Conservation (phyloP, 805 yeast species). For the Candida hispaniensis region DNA sequence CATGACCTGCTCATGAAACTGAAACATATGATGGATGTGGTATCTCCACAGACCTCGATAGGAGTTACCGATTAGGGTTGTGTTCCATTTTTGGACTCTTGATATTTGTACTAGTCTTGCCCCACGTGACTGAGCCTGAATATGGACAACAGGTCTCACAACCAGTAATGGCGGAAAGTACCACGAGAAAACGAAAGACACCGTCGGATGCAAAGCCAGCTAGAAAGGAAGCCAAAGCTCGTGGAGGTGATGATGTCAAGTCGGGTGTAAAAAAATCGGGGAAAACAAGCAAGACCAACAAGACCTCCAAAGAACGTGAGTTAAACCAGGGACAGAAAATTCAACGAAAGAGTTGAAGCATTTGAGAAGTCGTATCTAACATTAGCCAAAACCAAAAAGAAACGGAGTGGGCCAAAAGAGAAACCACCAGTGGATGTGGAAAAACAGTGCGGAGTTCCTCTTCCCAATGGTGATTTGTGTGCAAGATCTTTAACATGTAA, state of each 20-base stretch:
- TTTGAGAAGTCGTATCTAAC: conserved; percentile 2
- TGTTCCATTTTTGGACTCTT: too few species aligned
- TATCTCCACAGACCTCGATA: too few species aligned
- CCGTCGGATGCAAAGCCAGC: conserved; percentile 16
- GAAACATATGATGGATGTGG: too few species aligned
- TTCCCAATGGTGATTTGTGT: conserved; percentile 80
- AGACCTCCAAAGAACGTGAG: conserved; percentile 3
- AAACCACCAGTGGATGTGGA: conserved; percentile 83
- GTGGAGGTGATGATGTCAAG: conserved; percentile 16
- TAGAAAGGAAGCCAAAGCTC: conserved; percentile 20
- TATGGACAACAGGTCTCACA: too few species aligned
- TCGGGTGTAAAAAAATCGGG: conserved; percentile 16
- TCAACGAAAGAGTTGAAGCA: conserved; percentile 5
- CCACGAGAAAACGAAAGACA: conserved; percentile 12
- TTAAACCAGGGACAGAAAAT: conserved; percentile 11
- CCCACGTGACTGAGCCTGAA: too few species aligned
- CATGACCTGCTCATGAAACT: too few species aligned
- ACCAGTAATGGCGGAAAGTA: too few species aligned
- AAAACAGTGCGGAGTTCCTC: conserved; percentile 82
- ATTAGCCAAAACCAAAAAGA: conserved; percentile 19
- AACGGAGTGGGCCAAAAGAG: conserved; percentile 35
- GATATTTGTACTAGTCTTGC: too few species aligned
- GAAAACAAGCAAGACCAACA: conserved; percentile 11
- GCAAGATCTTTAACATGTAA: conserved; percentile 86
- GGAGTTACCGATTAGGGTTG: too few species aligned